Evolutionary conservation across 2,329 filamentous ascomycete species (phyloP).

Genomic region (Phyllosticta citriasiana): DNA sequence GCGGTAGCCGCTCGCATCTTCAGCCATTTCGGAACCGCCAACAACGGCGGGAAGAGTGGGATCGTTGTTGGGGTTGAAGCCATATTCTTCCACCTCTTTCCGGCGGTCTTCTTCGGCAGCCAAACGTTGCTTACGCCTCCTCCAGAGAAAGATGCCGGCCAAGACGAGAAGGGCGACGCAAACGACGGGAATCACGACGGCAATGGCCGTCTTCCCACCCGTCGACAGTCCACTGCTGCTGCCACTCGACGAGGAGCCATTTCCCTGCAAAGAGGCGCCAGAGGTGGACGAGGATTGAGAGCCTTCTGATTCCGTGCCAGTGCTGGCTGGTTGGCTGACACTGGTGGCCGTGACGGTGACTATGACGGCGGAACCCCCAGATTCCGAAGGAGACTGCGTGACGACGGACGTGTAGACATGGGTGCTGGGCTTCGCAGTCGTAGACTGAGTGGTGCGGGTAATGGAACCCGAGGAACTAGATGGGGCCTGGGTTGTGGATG

Average conservation of each 20-base stretch:
- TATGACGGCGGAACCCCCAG: neutral
- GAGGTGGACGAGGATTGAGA: neutral
- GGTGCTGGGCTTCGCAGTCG: conserved; percentile 1
- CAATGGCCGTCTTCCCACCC: conserved; percentile 73
- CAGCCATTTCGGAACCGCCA: conserved; percentile 60
- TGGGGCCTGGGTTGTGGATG: neutral
- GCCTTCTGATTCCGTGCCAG: conserved; percentile 1
- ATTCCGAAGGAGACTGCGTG: conserved; percentile 1
- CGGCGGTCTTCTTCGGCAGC: conserved; percentile 76
- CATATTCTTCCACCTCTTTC: conserved; percentile 96
- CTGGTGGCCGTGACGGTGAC: conserved; percentile 7
- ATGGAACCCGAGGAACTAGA: neutral
- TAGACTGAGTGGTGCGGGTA: neutral
- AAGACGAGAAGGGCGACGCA: conserved; percentile 74
- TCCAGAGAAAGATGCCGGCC: conserved; percentile 73
- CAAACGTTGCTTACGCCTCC: conserved; percentile 76
- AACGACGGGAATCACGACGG: conserved; percentile 86
- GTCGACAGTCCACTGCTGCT: conserved; percentile 41
- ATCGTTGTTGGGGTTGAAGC: conserved; percentile 95
- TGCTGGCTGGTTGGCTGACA: conserved; percentile 2
- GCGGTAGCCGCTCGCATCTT: conserved; percentile 71
- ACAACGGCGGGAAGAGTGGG: conserved; percentile 59
- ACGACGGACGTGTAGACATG: conserved; percentile 9
- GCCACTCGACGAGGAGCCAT: neutral
- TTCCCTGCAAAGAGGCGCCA: neutral